A percentile compares a stretch with the other conserved stretches of the same genome.
phyloP scores from a whole-genome alignment of 2,329 filamentous ascomycete genomes.

The Colletotrichum shisoi region DNA sequence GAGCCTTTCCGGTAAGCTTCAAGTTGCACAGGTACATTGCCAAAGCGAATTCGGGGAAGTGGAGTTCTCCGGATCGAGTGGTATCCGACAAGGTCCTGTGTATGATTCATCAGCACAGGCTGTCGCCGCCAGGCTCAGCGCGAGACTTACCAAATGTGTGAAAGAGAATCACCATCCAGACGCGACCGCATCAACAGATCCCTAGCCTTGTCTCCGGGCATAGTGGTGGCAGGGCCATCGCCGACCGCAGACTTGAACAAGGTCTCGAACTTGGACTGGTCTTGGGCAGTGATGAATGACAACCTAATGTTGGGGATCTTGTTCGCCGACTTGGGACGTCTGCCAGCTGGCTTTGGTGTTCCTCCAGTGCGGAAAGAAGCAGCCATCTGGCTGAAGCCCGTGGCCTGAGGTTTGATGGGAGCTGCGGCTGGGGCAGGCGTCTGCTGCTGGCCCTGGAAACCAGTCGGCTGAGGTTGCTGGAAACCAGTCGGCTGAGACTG shows the following conservation, averaged over 20 bases:
- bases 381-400: slow-evolving; percentile 72
- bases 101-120: slow-evolving; percentile 40
- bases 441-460: slow-evolving; percentile 60
- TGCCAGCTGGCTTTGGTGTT: slow-evolving; percentile 55
- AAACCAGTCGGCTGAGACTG: slow-evolving; percentile 56
- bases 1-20: slow-evolving; percentile 82
- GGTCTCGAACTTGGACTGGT: slow-evolving; percentile 97
- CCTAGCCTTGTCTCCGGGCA: slow-evolving; percentile 91
- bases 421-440: slow-evolving; percentile 60
- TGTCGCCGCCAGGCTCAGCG: slow-evolving; percentile 4
- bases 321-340: slow-evolving; percentile 63
- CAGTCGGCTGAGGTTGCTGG: slow-evolving; percentile 54
- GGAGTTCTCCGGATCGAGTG: slow-evolving; percentile 91
- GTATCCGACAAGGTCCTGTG: slow-evolving; percentile 88
- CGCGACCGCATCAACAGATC: slow-evolving; percentile 89
- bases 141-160: slow-evolving; percentile 81
- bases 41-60: slow-evolving; percentile 96
- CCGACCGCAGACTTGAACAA: slow-evolving; percentile 95
- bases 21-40: slow-evolving; percentile 99
- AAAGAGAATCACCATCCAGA: slow-evolving; percentile 84
- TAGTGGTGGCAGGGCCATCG: slow-evolving; percentile 75
- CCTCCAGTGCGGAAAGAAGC: slow-evolving; percentile 68
- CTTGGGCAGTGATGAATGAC: slow-evolving; percentile 93
- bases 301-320: slow-evolving; percentile 94
- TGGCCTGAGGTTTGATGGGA: slow-evolving; percentile 70